Base-by-base conservation (phyloP, 2,329 filamentous ascomycete species). In the Aspergillus proliferans region DNA sequence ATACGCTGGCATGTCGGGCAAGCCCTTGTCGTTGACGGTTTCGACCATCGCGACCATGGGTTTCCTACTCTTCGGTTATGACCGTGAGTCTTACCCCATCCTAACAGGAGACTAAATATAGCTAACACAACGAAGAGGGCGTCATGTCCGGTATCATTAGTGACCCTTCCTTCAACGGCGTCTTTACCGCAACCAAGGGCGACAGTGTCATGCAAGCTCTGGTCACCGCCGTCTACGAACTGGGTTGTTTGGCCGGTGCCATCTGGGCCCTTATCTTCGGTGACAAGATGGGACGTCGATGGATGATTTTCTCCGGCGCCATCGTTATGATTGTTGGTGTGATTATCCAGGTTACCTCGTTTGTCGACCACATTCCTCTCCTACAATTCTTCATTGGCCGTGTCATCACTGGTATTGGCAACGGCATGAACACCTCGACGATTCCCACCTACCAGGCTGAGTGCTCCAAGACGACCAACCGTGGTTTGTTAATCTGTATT, bases 41-140 rank as follows among this genome's bases (percentile, higher is more conserved):
- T 83, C 83, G 1, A 75, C 77, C n/a, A 76, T 85, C 22, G 81
- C 82, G 3, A 85, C 82, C 0, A 82, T 80, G 45, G 82, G 80
- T 19, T 83, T 84, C 69, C 63, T 83, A 24, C 73, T 81, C n/a
- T 81, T 80, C 52, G 78, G 78, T 48, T 81, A 81, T 59, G 78
- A 81, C 51, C 79, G 70, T 74, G 58, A 55, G 69, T 62, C 10
- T 1, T 15, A 15, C 22, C 36, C 12, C 34, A 14, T n/a, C 14
- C 22, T 18, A 15, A 33, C 21, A 28, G 6, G 15, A 36, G 14
- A 7, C 34, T 28, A 10, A 26, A 14, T 26, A 10, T 41, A 41
- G 9, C 39, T 50, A 9, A 38, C 4, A 7, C 9, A 14, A 3
- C 19, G 6, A 22, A 65, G 63, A 69, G 60, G 67, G 67, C 59